These are phyloP conservation scores for Chrysosporium keratinophilum DNA, from an alignment of 2,329 filamentous ascomycete species.

Conservation along the genomic window DNA sequence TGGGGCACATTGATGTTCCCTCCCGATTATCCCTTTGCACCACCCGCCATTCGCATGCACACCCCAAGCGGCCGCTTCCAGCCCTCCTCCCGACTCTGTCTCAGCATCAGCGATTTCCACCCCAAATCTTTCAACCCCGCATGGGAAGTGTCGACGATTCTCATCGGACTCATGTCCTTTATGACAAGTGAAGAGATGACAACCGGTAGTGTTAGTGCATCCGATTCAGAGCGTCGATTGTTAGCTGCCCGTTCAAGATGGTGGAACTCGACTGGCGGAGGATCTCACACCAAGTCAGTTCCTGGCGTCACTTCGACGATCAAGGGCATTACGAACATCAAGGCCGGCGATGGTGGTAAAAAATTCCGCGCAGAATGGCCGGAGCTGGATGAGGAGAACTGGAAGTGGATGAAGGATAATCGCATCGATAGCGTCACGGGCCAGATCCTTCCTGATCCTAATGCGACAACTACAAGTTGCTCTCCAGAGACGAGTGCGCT, in stretches of 20 bases:
- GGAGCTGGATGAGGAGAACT: conserved; percentile 79
- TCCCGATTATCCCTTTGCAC: conserved; percentile 91
- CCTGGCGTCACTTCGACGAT: conserved; percentile 43
- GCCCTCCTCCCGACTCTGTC: conserved; percentile 78
- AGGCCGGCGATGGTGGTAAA: conserved; percentile 80
- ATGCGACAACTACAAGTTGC: conserved; percentile 37
- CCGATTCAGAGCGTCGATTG: conserved; percentile 63
- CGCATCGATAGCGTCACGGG: conserved; percentile 71
- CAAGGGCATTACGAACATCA: conserved; percentile 68
- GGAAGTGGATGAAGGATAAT: conserved; percentile 79
- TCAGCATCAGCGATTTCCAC: conserved; percentile 95
- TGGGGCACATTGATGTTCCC: conserved; percentile 97
- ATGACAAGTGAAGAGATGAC: conserved; percentile 99
- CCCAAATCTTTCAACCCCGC: conserved; percentile 96
- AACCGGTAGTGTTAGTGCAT: conserved; percentile 74
- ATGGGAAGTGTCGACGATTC: conserved; percentile 94
- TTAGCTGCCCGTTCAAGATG: conserved; percentile 70
- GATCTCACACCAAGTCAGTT: conserved; percentile 49
- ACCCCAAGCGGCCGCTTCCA: conserved; percentile 94
- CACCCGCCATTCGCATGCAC: conserved; percentile 97
- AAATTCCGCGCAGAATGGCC: conserved; percentile 88
- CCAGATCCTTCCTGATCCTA: conserved; percentile 47
- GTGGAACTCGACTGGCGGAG: conserved; percentile 95
- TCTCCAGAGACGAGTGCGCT: conserved; percentile 53
- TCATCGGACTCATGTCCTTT: conserved; percentile 88